Evolutionary conservation across 148 eudicot species (phyloP).

Genomic region (Camellia japonica): DNA sequence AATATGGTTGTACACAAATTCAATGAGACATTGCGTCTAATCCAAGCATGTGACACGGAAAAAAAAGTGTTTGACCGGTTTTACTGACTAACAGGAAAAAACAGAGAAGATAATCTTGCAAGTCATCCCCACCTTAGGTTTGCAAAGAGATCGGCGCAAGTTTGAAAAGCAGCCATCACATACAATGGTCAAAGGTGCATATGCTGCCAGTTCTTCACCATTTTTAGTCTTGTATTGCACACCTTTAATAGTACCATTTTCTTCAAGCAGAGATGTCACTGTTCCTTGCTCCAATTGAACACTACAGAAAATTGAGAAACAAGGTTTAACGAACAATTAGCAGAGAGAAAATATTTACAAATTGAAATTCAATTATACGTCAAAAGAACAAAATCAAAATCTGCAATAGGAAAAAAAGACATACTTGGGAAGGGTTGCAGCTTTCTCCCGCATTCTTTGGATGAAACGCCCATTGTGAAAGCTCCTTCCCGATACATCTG

Average conservation of each 20-base stretch:
- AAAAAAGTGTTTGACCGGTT: background rate
- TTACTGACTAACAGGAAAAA: background rate
- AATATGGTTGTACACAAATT: background rate
- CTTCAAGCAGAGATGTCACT: constrained; percentile 80
- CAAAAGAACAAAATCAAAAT: background rate
- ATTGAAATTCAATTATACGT: background rate
- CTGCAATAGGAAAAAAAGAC: background rate
- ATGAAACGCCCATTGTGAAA: constrained; percentile 87
- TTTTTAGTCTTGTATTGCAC: constrained; percentile 69
- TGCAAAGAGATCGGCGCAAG: constrained; percentile 71
- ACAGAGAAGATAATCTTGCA: background rate
- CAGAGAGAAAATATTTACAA: background rate
- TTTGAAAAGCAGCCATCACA: constrained; percentile 94
- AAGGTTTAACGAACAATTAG: background rate
- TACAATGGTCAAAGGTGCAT: constrained; percentile 83
- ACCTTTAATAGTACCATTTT: constrained; percentile 67
- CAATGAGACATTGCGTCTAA: background rate
- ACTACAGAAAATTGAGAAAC: constrained; percentile 33
- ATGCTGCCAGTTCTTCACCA: constrained; percentile 59
- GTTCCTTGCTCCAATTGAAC: constrained; percentile 83
- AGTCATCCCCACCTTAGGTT: constrained; percentile 51
- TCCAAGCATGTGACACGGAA: background rate
- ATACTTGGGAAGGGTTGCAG: constrained; percentile 75
- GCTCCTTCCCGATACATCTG: constrained; percentile 78
- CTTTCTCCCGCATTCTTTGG: constrained; percentile 81